These are phyloP conservation scores for Wickerhamiella spandovensis DNA, from an alignment of 805 yeast species.

Conservation along the genomic window DNA sequence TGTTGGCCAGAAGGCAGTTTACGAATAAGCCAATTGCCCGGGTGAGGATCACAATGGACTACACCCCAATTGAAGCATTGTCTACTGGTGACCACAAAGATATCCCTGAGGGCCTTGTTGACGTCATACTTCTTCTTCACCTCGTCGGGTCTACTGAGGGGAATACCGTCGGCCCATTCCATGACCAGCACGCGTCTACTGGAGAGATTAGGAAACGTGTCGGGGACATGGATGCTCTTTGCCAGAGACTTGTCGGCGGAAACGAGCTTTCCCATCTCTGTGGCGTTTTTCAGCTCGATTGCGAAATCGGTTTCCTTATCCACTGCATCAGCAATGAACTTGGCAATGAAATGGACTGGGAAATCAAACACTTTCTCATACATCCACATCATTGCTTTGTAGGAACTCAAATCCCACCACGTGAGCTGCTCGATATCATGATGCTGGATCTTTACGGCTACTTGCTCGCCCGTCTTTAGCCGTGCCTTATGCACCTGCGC, in stretches of 20 bases:
- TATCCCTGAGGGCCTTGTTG: conserved; percentile 33
- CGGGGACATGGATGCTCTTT: conserved; percentile 39
- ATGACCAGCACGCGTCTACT: conserved; percentile 42
- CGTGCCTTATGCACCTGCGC: conserved; percentile 86
- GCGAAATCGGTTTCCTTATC: conserved; percentile 48
- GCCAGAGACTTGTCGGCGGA: conserved; percentile 29
- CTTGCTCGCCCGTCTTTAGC: conserved; percentile 49
- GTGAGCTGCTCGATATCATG: conserved; percentile 48
- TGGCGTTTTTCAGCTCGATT: conserved; percentile 43
- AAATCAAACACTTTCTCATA: conserved; percentile 47
- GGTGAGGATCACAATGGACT: conserved; percentile 69
- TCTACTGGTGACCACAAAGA: conserved; percentile 38
- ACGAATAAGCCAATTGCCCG: conserved; percentile 54
- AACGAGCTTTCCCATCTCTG: conserved; percentile 24
- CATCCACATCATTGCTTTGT: conserved; percentile 35
- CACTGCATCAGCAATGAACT: conserved; percentile 45
- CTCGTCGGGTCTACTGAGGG: conserved; percentile 35
- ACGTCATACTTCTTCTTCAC: conserved; percentile 30
- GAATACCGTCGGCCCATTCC: conserved; percentile 68
- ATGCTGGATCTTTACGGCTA: conserved; percentile 89
- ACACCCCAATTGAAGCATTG: conserved; percentile 56
- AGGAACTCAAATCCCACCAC: conserved; percentile 46
- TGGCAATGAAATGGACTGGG: conserved; percentile 44
- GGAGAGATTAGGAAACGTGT: conserved; percentile 33
- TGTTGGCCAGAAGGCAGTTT: conserved; percentile 10